A percentile compares a stretch with the other conserved stretches of the same genome.
Evolutionary conservation across 441 rosid species (phyloP).

Genomic region (Populus hybrid): DNA sequence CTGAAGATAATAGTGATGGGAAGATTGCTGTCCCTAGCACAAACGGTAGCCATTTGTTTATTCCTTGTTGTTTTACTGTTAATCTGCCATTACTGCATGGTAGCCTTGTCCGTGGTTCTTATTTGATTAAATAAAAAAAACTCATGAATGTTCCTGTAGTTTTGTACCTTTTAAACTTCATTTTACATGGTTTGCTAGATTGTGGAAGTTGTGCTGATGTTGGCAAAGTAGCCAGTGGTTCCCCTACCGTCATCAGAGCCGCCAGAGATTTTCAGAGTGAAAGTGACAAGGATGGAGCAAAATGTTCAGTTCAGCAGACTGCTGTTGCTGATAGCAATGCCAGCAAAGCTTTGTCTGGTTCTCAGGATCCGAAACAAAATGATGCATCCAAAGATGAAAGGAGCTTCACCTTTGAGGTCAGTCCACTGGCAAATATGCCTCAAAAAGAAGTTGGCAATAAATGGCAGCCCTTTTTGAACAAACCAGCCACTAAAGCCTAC

Average conservation of each 20-base stretch:
- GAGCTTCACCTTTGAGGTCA: constrained; percentile 58
- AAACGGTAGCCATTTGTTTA: constrained; percentile 25
- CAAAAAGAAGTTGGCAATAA: constrained; percentile 39
- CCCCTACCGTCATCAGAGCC: constrained; percentile 39
- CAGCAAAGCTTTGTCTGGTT: constrained; percentile 24
- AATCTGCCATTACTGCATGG: background rate
- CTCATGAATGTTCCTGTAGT: constrained; percentile 21
- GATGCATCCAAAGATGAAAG: constrained; percentile 44
- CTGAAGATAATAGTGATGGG: constrained; percentile 26
- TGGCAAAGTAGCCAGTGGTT: constrained; percentile 41
- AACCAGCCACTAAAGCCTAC: constrained; percentile 37
- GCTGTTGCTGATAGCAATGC: constrained; percentile 29
- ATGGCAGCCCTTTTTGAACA: constrained; percentile 42
- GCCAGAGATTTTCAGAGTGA: constrained; percentile 41
- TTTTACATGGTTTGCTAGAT: constrained; percentile 29
- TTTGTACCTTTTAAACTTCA: constrained; percentile 35
- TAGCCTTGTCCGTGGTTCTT: background rate
- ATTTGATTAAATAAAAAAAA: constrained; percentile 10
- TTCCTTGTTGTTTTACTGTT: background rate
- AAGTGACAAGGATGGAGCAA: constrained; percentile 33
- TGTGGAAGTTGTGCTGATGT: constrained; percentile 34
- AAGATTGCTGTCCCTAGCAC: constrained; percentile 19
- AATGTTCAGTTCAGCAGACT: constrained; percentile 32
- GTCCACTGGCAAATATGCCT: constrained; percentile 31
- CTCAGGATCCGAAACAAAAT: constrained; percentile 38